Percentiles rank a stretch among this genome's conserved stretches.
phyloP scores from a whole-genome alignment of 2,329 filamentous ascomycete genomes.

The Herpotrichia juniperi region DNA sequence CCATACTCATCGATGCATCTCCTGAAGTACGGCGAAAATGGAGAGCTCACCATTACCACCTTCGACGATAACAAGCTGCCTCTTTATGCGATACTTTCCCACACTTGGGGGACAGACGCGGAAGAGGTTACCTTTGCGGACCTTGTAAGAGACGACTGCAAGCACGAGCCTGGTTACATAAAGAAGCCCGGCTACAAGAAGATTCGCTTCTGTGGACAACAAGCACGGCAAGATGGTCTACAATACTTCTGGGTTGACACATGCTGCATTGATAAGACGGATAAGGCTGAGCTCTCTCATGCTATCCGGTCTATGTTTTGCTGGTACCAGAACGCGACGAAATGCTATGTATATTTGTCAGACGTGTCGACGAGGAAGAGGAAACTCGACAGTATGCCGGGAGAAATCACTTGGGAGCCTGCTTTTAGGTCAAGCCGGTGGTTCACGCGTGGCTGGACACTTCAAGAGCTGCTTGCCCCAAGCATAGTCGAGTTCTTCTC shows the following conservation, averaged over 20 bases:
- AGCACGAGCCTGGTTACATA: slow-evolving; percentile 1
- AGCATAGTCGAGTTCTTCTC: background rate
- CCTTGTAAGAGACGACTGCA: background rate
- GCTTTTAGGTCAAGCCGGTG: background rate
- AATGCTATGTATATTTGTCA: background rate
- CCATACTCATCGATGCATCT: background rate
- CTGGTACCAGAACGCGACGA: background rate
- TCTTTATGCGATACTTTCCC: slow-evolving; percentile 10
- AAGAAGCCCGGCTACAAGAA: background rate
- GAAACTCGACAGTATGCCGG: background rate
- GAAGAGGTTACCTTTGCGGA: slow-evolving; percentile 5
- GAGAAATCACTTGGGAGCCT: background rate
- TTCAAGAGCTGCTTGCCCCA: background rate
- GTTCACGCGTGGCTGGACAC: no score
- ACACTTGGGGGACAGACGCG: slow-evolving; percentile 1
- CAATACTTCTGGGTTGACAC: slow-evolving; percentile 11
- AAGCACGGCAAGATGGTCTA: slow-evolving; percentile 2
- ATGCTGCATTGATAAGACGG: slow-evolving; percentile 1
- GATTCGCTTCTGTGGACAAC: slow-evolving; percentile 6
- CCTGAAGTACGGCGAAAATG: background rate
- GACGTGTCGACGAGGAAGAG: slow-evolving; percentile 1
- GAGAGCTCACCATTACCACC: background rate
- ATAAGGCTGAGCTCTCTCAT: slow-evolving; percentile 1
- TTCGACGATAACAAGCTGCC: slow-evolving; percentile 1
- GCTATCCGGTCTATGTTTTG: background rate